phyloP scores from a whole-genome alignment of 169 alveolate species.

The Plasmodium relictum region DNA sequence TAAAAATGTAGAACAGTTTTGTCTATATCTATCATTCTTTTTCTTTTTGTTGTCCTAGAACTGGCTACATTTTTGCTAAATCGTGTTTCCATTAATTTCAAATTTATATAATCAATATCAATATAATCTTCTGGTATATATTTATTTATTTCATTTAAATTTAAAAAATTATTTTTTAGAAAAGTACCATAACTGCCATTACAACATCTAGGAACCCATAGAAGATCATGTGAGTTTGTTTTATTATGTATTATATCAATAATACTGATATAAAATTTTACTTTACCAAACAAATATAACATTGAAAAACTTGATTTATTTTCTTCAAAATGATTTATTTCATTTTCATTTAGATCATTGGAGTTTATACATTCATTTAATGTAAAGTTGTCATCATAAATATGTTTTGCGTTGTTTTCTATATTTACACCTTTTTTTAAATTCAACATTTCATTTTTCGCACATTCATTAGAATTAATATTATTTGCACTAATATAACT shows the following conservation, averaged over 20 bases:
- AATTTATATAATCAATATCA: conserved; percentile 71
- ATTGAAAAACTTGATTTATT: conserved; percentile 71
- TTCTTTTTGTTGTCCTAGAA: conserved; percentile 76
- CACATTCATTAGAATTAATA: conserved; percentile 2
- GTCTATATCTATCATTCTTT: conserved; percentile 77
- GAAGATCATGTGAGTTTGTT: conserved; percentile 72
- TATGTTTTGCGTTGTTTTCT: neutral
- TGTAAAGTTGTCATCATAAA: conserved; percentile 32
- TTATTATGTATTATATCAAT: conserved; percentile 72
- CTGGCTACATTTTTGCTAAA: conserved; percentile 77
- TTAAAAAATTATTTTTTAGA: conserved; percentile 55
- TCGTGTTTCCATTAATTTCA: conserved; percentile 72
- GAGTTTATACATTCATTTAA: conserved; percentile 26
- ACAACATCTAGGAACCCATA: conserved; percentile 77
- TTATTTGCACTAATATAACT: neutral
- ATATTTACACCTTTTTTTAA: neutral
- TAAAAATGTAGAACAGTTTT: conserved; percentile 74
- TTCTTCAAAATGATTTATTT: conserved; percentile 35
- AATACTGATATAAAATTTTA: conserved; percentile 71
- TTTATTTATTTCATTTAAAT: conserved; percentile 59
- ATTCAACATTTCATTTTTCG: conserved; percentile 2
- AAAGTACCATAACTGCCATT: conserved; percentile 73
- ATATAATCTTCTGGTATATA: conserved; percentile 59
- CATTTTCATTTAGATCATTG: neutral
- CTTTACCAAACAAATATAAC: conserved; percentile 73